phyloP scores from a whole-genome alignment of 2,329 filamentous ascomycete species.

The Colletotrichum sp. region DNA sequence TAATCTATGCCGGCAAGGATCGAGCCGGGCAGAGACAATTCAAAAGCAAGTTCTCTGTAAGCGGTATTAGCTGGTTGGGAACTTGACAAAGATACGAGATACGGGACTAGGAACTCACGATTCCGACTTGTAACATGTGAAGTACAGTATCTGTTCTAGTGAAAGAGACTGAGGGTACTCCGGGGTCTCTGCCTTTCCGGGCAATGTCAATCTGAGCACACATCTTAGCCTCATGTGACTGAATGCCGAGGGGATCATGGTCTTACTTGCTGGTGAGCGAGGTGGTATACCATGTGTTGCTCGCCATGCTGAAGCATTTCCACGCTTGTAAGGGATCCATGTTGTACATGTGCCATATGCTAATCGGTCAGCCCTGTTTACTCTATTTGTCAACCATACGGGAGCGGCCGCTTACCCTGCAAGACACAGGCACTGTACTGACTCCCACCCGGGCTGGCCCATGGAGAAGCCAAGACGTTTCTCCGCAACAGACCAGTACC shows the following conservation, averaged over 20 bases:
- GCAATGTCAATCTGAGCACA: neutral
- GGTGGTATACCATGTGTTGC: slow-evolving; percentile 16
- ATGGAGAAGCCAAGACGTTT: slow-evolving; percentile 19
- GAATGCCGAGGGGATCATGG: too few relatives aligned
- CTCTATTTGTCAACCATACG: neutral
- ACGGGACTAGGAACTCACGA: neutral
- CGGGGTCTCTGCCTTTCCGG: neutral
- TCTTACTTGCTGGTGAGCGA: slow-evolving; percentile 7
- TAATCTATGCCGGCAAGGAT: slow-evolving; percentile 12
- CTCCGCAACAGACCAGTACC: slow-evolving; percentile 19
- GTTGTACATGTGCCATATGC: slow-evolving; percentile 22
- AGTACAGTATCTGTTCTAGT: slow-evolving; percentile 15
- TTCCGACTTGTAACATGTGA: slow-evolving; percentile 20
- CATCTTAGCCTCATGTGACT: neutral
- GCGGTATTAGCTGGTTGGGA: neutral
- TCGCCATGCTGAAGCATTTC: slow-evolving; percentile 22
- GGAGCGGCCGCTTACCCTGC: slow-evolving; percentile 4
- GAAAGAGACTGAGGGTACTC: neutral
- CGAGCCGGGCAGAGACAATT: slow-evolving; percentile 9
- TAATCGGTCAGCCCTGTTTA: neutral
- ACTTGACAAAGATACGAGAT: too few relatives aligned
- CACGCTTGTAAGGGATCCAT: slow-evolving; percentile 20
- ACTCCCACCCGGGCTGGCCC: slow-evolving; percentile 13
- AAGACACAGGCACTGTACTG: slow-evolving; percentile 20
- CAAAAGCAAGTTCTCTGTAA: slow-evolving; percentile 9